Conservation (phyloP, 2,329 filamentous ascomycete genomes). For the Aspergillus neotritici region DNA sequence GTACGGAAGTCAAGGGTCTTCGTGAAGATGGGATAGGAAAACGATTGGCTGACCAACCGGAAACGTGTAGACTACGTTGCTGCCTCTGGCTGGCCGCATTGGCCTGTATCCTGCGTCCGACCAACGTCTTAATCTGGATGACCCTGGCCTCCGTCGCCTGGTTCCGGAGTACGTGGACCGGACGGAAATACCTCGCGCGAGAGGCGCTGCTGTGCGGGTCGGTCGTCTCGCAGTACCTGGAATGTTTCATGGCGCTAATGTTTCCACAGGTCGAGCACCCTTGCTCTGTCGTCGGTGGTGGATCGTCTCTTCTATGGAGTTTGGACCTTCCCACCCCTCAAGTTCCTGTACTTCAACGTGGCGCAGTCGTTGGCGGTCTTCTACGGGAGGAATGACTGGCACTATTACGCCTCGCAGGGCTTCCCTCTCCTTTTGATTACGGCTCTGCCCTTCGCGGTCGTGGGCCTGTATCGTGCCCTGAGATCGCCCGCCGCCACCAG, state of each 20-base stretch:
- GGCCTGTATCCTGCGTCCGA: slow-evolving; percentile 81
- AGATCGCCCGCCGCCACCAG: slow-evolving; percentile 29
- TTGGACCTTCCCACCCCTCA: slow-evolving; percentile 84
- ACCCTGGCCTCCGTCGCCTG: slow-evolving; percentile 56
- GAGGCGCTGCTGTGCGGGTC: slow-evolving; percentile 59
- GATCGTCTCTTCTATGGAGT: slow-evolving; percentile 76
- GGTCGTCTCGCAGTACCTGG: slow-evolving; percentile 10
- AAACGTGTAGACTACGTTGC: slow-evolving; percentile 46
- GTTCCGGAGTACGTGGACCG: slow-evolving; percentile 37
- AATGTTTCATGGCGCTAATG: slow-evolving; percentile 6
- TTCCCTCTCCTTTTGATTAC: slow-evolving; percentile 82
- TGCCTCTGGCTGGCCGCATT: slow-evolving; percentile 71
- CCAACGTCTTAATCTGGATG: slow-evolving; percentile 81
- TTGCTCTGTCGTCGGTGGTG: slow-evolving; percentile 59
- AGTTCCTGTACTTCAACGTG: slow-evolving; percentile 87
- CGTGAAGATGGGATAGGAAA: neutral
- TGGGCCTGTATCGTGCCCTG: slow-evolving; percentile 55
- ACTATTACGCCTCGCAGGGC: slow-evolving; percentile 90
- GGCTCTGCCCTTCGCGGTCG: slow-evolving; percentile 67
- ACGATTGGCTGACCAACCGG: slow-evolving; percentile 6
- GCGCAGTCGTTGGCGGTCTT: slow-evolving; percentile 82
- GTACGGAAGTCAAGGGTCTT: slow-evolving; percentile 15
- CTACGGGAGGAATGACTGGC: slow-evolving; percentile 83
- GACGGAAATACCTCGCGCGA: slow-evolving; percentile 51
- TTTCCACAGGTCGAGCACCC: slow-evolving; percentile 46